Evolutionary conservation across 106 monocot species (phyloP), one percentile per base, ranked within the genome.

Genomic region (Agapanthus africanus): DNA sequence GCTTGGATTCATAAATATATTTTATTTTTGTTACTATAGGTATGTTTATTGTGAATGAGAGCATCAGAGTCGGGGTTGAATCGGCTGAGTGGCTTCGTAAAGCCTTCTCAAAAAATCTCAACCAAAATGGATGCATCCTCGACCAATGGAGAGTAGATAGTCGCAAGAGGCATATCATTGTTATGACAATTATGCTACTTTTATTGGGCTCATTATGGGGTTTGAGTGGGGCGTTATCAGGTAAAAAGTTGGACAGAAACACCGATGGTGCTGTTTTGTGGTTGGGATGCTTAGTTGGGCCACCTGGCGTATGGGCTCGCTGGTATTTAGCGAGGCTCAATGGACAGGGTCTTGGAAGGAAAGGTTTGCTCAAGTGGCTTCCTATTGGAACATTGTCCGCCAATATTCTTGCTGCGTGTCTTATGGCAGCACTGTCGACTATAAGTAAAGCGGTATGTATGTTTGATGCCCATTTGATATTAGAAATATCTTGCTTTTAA

Each of bases 311-410:
- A 11, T 99, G 99, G 99, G 35, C 42, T 13, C 82, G 99, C 34
- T 99, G 92, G 92, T 85, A 83, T 67, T 54, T 99, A 51, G 93
- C 93, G 0, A 82, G 87, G 65, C 81, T 93, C 19, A 99, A 99
- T 35, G 99, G 93, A 15, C 73, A 66, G 54, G 99, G 93, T 9
- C 8, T 92, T 1, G 99, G 99, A 36, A 90, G 52, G 59, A 81
- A 78, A 28, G 65, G 70, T 18, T 14, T 4, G 8, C 70, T 93
- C 49, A 82, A 76, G 50, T 93, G 99, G 99, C 68, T 93, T 4
- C 99, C 99, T 7, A 40, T 90, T 41, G 99, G 99, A 37, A 99
- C 99, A 5, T 40, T 93, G 39, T 54, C 44, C 8, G 93, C 99
- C 25, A 99, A 99, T 70, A 71, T 93, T 70, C 65, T 90, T 40